Percentiles rank a stretch among this genome's conserved stretches.
Evolutionary conservation across 768 basidiomycete species (phyloP).

Genomic region (Pleurotus citrinopileatus): DNA sequence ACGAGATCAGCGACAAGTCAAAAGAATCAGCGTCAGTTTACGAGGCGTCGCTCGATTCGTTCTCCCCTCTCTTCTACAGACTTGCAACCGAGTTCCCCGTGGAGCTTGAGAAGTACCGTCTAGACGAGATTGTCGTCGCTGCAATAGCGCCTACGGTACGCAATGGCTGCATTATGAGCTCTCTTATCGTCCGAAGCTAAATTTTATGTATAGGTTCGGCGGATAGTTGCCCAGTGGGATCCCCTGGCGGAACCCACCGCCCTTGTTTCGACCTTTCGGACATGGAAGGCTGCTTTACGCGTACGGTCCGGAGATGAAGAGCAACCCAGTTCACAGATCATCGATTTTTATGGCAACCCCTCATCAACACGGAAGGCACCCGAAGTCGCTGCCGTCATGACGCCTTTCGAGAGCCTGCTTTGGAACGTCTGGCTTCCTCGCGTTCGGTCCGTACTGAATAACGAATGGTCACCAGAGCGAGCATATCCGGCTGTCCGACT

Average conservation of each 20-base stretch:
- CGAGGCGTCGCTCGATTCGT: slow-evolving; percentile 70
- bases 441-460: slow-evolving; percentile 92
- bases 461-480: slow-evolving; percentile 82
- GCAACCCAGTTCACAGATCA: slow-evolving; percentile 9
- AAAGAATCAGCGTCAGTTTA: slow-evolving; percentile 63
- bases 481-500: slow-evolving; percentile 77
- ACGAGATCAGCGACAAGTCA: slow-evolving; percentile 63
- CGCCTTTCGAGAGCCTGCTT: slow-evolving; percentile 89
- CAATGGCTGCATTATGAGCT: background rate
- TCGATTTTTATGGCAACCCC: slow-evolving; percentile 51
- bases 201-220: slow-evolving; percentile 46
- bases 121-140: slow-evolving; percentile 93
- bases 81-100: slow-evolving; percentile 64
- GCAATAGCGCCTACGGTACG: slow-evolving; percentile 79
- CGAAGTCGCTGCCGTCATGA: slow-evolving; percentile 51
- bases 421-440: slow-evolving; percentile 97
- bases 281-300: slow-evolving; percentile 68
- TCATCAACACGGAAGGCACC: background rate
- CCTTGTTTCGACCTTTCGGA: slow-evolving; percentile 62
- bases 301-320: slow-evolving; percentile 45
- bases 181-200: background rate
- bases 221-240: slow-evolving; percentile 74
- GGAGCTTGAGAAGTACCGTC: slow-evolving; percentile 74
- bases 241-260: slow-evolving; percentile 75
- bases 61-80: slow-evolving; percentile 69